Evolutionary conservation across 768 basidiomycete genomes (phyloP).

Genomic region (Sistotremastrum suecicum): DNA sequence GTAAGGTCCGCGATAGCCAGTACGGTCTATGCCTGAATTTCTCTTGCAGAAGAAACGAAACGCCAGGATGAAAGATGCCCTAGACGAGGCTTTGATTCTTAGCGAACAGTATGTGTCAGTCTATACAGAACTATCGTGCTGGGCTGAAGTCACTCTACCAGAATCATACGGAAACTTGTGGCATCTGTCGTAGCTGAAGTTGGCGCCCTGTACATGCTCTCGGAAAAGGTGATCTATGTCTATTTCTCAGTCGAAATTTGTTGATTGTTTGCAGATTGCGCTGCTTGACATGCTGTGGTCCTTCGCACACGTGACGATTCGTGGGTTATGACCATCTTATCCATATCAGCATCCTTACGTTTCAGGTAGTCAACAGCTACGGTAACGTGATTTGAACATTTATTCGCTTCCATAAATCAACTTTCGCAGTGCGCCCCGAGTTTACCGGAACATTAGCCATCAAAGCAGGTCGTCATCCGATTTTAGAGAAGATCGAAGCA

Average conservation of each 20-base stretch:
- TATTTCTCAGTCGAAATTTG: not conserved
- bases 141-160: slow-evolving; percentile 13
- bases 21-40: not conserved
- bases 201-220: slow-evolving; percentile 76
- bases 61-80: slow-evolving; percentile 75
- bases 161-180: slow-evolving; percentile 70
- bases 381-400: slow-evolving; percentile 15
- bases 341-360: slow-evolving; percentile 1
- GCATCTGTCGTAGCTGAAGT: slow-evolving; percentile 54
- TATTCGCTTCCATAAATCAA: not conserved
- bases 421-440: slow-evolving; percentile 64
- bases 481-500: slow-evolving; percentile 61
- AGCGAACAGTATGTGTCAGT: slow-evolving; percentile 50
- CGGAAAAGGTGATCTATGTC: slow-evolving; percentile 56
- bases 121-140: not conserved
- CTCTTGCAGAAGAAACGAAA: slow-evolving; percentile 66
- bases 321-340: slow-evolving; percentile 27
- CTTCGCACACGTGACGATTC: slow-evolving; percentile 70
- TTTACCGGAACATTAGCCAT: slow-evolving; percentile 84
- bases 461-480: slow-evolving; percentile 79
- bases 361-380: slow-evolving; percentile 31
- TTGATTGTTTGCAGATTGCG: slow-evolving; percentile 43
- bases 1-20: slow-evolving; percentile 26
- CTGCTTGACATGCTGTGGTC: slow-evolving; percentile 83
- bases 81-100: slow-evolving; percentile 79